Evolutionary conservation across 1,284 basidiomycete species (phyloP).

Genomic region (Porodaedalea pini): DNA sequence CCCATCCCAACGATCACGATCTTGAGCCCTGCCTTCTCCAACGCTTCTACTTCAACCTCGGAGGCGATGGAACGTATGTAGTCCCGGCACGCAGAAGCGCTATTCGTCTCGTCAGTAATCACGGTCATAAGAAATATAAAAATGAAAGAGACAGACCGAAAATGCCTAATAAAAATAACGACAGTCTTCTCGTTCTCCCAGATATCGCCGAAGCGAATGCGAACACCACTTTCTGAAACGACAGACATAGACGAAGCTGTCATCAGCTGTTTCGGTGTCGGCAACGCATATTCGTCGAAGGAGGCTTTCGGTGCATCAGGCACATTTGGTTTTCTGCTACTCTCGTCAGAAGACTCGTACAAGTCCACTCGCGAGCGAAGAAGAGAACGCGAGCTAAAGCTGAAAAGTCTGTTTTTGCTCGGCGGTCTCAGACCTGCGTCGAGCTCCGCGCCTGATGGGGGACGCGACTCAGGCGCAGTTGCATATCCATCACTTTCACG

Average conservation of each 20-base stretch:
- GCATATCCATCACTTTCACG: conserved; percentile 5
- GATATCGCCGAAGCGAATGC: conserved; percentile 69
- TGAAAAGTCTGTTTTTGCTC: conserved; percentile 13
- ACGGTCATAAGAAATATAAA: conserved; percentile 19
- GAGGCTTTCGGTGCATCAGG: not conserved
- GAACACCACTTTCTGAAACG: conserved; percentile 62
- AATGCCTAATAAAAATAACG: conserved; percentile 73
- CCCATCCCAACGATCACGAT: conserved; percentile 81
- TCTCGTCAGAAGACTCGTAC: conserved; percentile 3
- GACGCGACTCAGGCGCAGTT: conserved; percentile 6
- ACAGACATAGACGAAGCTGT: conserved; percentile 62
- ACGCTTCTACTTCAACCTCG: conserved; percentile 47
- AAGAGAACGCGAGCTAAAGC: conserved; percentile 17
- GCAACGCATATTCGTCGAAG: conserved; percentile 27
- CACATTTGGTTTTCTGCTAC: not conserved
- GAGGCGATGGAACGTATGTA: conserved; percentile 71
- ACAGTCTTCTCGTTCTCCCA: conserved; percentile 65
- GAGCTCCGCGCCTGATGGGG: not conserved
- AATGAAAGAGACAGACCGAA: conserved; percentile 43
- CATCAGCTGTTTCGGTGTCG: conserved; percentile 49
- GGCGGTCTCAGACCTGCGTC: conserved; percentile 13
- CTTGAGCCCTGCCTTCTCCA: conserved; percentile 52
- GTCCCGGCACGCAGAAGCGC: conserved; percentile 80
- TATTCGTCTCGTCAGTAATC: conserved; percentile 23
- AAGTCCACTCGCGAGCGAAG: conserved; percentile 8